A percentile compares a stretch with the other conserved stretches of the same genome.
phyloP scores from a whole-genome alignment of 2,329 filamentous ascomycete genomes.

The Atkinsonella hypoxylon region DNA sequence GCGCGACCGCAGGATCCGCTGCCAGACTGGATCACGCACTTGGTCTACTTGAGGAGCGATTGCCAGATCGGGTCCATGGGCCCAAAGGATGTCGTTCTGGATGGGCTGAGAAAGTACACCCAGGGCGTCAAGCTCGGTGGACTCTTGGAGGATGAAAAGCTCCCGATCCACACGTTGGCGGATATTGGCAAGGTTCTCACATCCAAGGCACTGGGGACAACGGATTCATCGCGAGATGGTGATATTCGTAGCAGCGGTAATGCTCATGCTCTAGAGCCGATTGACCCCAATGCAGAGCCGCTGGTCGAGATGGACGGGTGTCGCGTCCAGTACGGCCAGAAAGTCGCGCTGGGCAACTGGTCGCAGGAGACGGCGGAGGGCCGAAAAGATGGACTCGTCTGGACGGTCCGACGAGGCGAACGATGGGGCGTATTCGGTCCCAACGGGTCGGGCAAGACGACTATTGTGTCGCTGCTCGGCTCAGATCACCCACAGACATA shows the following conservation, averaged over 20 bases:
- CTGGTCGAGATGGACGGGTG: slow-evolving; percentile 83
- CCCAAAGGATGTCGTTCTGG: slow-evolving; percentile 48
- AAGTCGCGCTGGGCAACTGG: slow-evolving; percentile 74
- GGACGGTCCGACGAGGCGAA: slow-evolving; percentile 73
- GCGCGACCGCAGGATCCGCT: slow-evolving; percentile 76
- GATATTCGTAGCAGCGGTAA: slow-evolving; percentile 2
- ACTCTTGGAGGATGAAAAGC: slow-evolving; percentile 31
- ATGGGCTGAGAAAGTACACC: slow-evolving; percentile 36
- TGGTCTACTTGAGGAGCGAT: slow-evolving; percentile 59
- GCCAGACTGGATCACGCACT: slow-evolving; percentile 81
- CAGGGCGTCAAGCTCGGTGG: slow-evolving; percentile 32
- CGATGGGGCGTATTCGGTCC: slow-evolving; percentile 89
- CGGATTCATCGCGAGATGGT: not conserved
- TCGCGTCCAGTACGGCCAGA: slow-evolving; percentile 66
- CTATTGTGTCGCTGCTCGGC: slow-evolving; percentile 79
- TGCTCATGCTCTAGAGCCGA: slow-evolving; percentile 11
- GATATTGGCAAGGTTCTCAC: slow-evolving; percentile 37
- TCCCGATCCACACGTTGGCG: slow-evolving; percentile 35
- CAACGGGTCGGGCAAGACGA: slow-evolving; percentile 94
- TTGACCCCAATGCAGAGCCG: slow-evolving; percentile 42
- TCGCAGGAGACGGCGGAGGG: slow-evolving; percentile 41
- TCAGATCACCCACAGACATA: slow-evolving; percentile 96
- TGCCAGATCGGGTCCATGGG: slow-evolving; percentile 57
- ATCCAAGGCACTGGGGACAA: slow-evolving; percentile 9
- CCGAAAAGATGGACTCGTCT: slow-evolving; percentile 53